A percentile compares a stretch with the other conserved stretches of the same genome.
These are phyloP conservation scores for Saturnispora galanensis DNA, from an alignment of 805 yeast species.

Conservation along the genomic window DNA sequence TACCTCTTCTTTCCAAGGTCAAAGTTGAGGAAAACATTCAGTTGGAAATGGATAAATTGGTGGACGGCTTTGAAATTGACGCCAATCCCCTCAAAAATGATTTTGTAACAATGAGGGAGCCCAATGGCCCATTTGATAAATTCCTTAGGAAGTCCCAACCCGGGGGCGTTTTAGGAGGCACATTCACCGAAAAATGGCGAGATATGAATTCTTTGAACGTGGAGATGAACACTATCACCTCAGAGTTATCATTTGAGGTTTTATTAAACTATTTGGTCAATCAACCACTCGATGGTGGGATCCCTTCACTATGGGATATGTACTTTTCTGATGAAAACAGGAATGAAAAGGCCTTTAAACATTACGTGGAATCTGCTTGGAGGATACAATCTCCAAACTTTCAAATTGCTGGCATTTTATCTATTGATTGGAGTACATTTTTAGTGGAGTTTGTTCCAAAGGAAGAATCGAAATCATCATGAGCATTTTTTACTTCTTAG, in stretches of 20 bases:
- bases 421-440: constrained; percentile 1
- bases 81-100: too few relatives aligned
- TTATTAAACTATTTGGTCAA: neutral
- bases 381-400: neutral
- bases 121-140: constrained; percentile 4
- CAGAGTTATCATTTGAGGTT: constrained; percentile 1
- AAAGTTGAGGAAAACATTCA: constrained; percentile 25
- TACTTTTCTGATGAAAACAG: neutral
- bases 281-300: neutral
- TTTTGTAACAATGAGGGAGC: too few relatives aligned
- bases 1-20: constrained; percentile 31
- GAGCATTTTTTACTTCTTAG: neutral
- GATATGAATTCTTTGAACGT: constrained; percentile 1
- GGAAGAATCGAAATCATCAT: neutral
- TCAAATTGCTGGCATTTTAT: neutral
- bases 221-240: neutral
- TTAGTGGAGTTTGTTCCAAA: neutral
- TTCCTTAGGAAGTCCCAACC: neutral
- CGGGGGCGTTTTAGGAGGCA: neutral
- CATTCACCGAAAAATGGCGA: constrained; percentile 3
- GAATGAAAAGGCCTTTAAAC: neutral
- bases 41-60: constrained; percentile 41
- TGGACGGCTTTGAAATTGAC: constrained; percentile 19
- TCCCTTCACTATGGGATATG: constrained; percentile 7
- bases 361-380: neutral